These are phyloP conservation scores for Leccinum aurantiacum DNA, from an alignment of 768 basidiomycete species.

Conservation along the genomic window DNA sequence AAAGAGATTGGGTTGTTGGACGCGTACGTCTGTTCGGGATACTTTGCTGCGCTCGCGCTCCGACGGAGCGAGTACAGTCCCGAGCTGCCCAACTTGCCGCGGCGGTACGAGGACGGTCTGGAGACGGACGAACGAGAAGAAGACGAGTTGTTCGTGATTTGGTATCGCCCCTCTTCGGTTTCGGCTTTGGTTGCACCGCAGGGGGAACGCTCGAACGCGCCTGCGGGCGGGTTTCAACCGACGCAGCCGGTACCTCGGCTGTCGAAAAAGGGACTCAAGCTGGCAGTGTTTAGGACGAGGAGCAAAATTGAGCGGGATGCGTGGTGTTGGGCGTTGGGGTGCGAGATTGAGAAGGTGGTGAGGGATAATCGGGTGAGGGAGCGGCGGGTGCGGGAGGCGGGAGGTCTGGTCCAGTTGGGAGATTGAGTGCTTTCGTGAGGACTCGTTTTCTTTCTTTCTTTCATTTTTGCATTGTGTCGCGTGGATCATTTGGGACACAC, in stretches of 20 bases:
- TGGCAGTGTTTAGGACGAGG: slow-evolving; percentile 68
- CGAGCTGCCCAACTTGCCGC: slow-evolving; percentile 50
- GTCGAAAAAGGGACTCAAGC: slow-evolving; percentile 53
- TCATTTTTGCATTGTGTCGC: not conserved
- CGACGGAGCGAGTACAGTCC: slow-evolving; percentile 64
- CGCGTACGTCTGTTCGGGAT: slow-evolving; percentile 86
- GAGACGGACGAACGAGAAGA: slow-evolving; percentile 86
- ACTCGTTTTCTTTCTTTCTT: not conserved
- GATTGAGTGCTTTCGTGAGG: slow-evolving; percentile 7
- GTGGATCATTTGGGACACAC: not conserved
- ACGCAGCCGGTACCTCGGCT: slow-evolving; percentile 44
- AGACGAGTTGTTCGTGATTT: slow-evolving; percentile 84
- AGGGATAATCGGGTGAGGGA: slow-evolving; percentile 65
- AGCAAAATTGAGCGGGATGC: slow-evolving; percentile 87
- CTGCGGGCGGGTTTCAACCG: slow-evolving; percentile 16
- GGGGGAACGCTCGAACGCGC: slow-evolving; percentile 19
- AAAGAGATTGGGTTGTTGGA: slow-evolving; percentile 64
- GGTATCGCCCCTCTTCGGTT: slow-evolving; percentile 49
- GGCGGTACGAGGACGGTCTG: slow-evolving; percentile 87
- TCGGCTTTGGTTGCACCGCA: not conserved
- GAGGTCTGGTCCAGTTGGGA: slow-evolving; percentile 46
- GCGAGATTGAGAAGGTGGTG: slow-evolving; percentile 82
- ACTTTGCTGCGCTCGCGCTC: slow-evolving; percentile 67
- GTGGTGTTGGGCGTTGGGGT: slow-evolving; percentile 94
- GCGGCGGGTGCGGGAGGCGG: slow-evolving; percentile 60